phyloP scores from a whole-genome alignment of 257 asterid genomes.

The Capsicum baccatum region DNA sequence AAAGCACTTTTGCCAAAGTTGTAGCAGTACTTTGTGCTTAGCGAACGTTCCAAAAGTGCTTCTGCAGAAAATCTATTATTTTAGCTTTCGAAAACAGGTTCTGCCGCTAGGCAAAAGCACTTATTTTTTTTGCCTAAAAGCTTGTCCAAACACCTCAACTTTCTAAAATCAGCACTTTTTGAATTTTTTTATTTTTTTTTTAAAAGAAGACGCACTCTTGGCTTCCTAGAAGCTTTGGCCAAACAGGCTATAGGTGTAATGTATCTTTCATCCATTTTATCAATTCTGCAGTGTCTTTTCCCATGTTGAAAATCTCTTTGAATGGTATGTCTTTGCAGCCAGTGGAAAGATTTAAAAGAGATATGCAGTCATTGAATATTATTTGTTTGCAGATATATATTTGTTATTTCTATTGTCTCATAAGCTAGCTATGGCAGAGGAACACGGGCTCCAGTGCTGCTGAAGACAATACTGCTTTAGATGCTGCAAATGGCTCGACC shows the following conservation, averaged over 20 bases:
- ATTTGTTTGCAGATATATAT: background rate
- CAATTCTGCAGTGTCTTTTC: background rate
- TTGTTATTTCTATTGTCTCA: slow-evolving; percentile 18
- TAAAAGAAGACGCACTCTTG: background rate
- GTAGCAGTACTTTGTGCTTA: background rate
- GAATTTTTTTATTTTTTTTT: too few relatives aligned
- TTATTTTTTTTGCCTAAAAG: background rate
- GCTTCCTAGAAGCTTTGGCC: background rate
- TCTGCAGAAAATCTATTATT: background rate
- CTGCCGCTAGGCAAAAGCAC: background rate
- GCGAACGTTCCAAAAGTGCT: background rate
- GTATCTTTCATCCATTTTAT: background rate
- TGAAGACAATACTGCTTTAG: slow-evolving; percentile 43
- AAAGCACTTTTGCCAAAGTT: background rate
- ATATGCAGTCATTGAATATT: background rate
- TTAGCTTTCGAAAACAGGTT: background rate
- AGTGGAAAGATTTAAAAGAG: background rate
- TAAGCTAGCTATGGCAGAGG: slow-evolving; percentile 60
- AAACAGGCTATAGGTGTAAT: background rate
- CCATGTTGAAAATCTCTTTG: slow-evolving; percentile 10
- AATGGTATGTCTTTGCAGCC: slow-evolving; percentile 4
- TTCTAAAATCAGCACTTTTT: background rate
- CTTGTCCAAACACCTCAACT: background rate
- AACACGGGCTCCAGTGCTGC: slow-evolving; percentile 42
- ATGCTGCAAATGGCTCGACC: slow-evolving; percentile 44